Base-by-base conservation (phyloP, 257 asterid species). In the Lantana camara region DNA sequence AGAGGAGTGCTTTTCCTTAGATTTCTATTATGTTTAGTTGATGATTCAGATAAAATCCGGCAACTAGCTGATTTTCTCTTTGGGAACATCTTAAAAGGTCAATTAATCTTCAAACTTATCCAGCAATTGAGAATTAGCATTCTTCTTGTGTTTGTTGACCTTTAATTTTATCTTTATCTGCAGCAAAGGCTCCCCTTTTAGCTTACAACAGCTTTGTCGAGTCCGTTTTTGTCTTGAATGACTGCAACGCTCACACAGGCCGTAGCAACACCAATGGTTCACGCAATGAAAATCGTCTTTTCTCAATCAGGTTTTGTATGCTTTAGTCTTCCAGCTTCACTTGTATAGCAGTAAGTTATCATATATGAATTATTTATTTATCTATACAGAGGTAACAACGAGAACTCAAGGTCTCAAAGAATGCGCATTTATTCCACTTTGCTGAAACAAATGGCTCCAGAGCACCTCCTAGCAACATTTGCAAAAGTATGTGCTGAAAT, bases 101-200 rank as follows among this genome's bases (percentile, higher is more conserved):
- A 35, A 35, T 29, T 44, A 30, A 34, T 60, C 46, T 22, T 61
- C 47, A 22, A 69, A 50, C 51, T 60, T 21, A 34, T 49, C 14
- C 27, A 15, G 34, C 71, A 4, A 45, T 67, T 63, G 40, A 5
- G 23, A 21, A 16, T 30, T 53, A 4, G 20, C 60, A 51, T 50
- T 14, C 40, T 51, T 30, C 30, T 54, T 65, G 34, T 49, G 23
- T 45, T 4, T 69, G 6, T 24, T 67, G 50, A 4, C 30, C 12
- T 59, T n/a, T 20, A 48, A 55, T 22, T 22, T 66, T 3, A 37
- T 57, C 32, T 27, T 48, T 40, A 16, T 59, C 48, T 76, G 78
- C 91, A 92, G 98, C 87, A 23, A 93, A 93, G 83, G 96, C 97
- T 51, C 99, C 98, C 5, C 99, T 92, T 77, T 82, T 92, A 72